Evolutionary conservation across 2,329 filamentous ascomycete species (phyloP), one percentile per base, ranked within the genome.

Genomic region (Trichoderma koningiopsis): DNA sequence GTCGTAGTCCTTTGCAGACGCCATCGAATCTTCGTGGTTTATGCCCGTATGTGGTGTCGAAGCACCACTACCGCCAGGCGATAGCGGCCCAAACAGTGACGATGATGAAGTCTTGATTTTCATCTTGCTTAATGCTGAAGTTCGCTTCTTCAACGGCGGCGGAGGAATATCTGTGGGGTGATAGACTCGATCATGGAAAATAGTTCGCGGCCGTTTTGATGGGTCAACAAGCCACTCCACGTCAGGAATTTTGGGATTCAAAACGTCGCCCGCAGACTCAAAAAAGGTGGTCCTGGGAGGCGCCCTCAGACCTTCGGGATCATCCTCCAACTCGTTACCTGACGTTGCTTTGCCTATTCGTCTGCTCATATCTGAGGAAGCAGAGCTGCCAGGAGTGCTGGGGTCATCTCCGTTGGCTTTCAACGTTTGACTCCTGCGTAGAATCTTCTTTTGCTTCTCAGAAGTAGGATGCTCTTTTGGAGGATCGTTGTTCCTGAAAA

Each of bases 141-240:
- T 74, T 3, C 85, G 83, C 74, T 83, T 86, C 77, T 89, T 90
- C 53, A 89, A 80, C 0, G 92, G 91, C 10, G 94, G 92, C 0
- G 91, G 89, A 0, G 96, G 96, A 43, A 99, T 97, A 76, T 99
- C 96, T 55, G 91, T 87, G 0, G 96, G 94, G 75, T 97, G 93
- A 77, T 99, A 99, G 19, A 99, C 88, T 13, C 96, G 91, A 78
- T 99, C 96, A 79, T 99, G 96, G 80, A 98, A 98, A 70, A 99
- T 99, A 1, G 95, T 95, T 58, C 93, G 88, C 0, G 93, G 89
- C 19, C 96, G 90, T 62, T 88, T 91, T 1, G 90, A 86, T 8
- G 96, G 95, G 74, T 98, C 92, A 63, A 94, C 87, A 47, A 99
- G 84, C 79, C 93, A 99, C 56, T 94, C 90, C 3, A 88, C 84